These are phyloP conservation scores for Pholiota molesta DNA, from an alignment of 768 basidiomycete species.

Conservation along the genomic window DNA sequence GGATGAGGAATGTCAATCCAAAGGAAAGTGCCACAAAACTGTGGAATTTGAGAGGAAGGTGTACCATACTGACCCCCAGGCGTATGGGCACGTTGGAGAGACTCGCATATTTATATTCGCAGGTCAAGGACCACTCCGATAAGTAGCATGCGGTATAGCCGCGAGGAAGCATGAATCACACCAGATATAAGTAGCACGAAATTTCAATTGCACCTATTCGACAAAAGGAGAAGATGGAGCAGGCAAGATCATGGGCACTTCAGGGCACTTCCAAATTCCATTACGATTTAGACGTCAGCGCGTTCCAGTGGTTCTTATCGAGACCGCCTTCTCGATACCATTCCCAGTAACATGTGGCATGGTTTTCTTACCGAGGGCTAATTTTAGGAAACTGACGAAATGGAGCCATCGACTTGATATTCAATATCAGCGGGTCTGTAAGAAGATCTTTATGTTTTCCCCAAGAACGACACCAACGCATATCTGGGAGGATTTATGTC, in stretches of 20 bases:
- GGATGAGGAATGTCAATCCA: neutral
- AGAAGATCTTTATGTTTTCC: neutral
- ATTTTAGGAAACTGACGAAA: neutral
- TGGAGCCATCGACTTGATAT: neutral
- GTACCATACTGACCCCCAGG: neutral
- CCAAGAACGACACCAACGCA: constrained; percentile 43
- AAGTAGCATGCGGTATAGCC: too few species aligned
- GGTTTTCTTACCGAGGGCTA: neutral
- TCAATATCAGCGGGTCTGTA: neutral
- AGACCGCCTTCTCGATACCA: too few species aligned
- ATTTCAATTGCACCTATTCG: neutral
- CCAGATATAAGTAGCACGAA: neutral
- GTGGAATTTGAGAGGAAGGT: neutral
- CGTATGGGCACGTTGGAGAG: neutral
- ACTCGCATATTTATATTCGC: neutral
- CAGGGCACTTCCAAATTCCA: neutral
- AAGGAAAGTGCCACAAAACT: neutral
- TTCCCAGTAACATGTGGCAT: neutral
- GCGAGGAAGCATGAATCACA: too few species aligned
- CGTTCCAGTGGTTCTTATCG: too few species aligned
- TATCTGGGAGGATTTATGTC: constrained; percentile 33
- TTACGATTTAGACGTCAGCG: neutral
- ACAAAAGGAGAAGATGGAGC: too few species aligned
- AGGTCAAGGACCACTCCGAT: neutral
- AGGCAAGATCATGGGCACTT: too few species aligned